phyloP scores from a whole-genome alignment of 2,329 filamentous ascomycete genomes.

The Cordyceps militaris region DNA sequence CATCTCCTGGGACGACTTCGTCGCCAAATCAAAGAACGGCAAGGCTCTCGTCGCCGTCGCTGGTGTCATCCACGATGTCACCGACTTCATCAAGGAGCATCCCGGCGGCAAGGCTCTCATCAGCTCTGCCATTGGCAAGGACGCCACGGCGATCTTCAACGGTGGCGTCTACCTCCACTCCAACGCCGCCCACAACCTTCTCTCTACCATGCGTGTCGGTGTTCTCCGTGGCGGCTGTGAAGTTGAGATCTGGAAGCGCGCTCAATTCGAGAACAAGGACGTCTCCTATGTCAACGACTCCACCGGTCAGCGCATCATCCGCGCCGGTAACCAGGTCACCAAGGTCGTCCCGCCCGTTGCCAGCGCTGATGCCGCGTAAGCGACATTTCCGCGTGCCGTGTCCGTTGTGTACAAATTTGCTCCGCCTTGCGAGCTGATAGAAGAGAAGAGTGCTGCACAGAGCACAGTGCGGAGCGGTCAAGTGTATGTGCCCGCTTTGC shows the following conservation, averaged over 20 bases:
- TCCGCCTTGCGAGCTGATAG: background rate
- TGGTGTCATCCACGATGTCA: constrained; percentile 80
- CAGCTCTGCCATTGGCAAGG: constrained; percentile 73
- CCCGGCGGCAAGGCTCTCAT: constrained; percentile 88
- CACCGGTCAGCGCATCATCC: constrained; percentile 72
- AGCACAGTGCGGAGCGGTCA: background rate
- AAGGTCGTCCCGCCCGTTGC: constrained; percentile 72
- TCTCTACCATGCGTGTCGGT: constrained; percentile 82
- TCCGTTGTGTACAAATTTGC: background rate
- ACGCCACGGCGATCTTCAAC: constrained; percentile 86
- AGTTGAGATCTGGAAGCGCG: constrained; percentile 89
- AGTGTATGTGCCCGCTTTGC: background rate
- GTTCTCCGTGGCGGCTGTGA: constrained; percentile 82
- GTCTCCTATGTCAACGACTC: constrained; percentile 74
- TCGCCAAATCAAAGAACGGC: constrained; percentile 62
- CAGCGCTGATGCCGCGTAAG: constrained; percentile 74
- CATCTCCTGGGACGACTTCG: constrained; percentile 80
- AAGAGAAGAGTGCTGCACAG: background rate
- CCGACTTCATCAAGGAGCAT: constrained; percentile 79
- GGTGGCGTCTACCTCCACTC: constrained; percentile 85
- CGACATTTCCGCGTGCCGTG: background rate
- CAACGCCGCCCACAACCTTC: constrained; percentile 82
- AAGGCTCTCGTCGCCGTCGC: constrained; percentile 71
- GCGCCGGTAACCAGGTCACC: constrained; percentile 79
- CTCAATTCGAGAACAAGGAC: constrained; percentile 78